Evolutionary conservation across 2,329 filamentous ascomycete genomes (phyloP).

Genomic region (Paecilomyces variotii): DNA sequence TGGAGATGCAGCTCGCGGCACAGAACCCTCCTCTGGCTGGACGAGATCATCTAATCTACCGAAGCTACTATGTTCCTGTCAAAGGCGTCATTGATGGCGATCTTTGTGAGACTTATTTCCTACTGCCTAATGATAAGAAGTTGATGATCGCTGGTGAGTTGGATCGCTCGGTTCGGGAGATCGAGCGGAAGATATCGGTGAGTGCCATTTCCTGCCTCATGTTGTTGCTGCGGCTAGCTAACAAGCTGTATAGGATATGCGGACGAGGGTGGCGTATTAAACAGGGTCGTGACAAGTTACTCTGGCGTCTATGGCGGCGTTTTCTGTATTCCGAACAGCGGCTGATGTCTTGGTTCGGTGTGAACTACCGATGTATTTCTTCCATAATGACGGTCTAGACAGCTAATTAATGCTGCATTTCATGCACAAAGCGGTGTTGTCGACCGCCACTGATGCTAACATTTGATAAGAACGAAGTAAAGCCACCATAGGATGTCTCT

Average conservation of each 20-base stretch:
- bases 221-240: slow-evolving; percentile 7
- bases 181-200: slow-evolving; percentile 88
- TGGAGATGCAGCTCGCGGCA: slow-evolving; percentile 78
- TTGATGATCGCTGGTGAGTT: slow-evolving; percentile 89
- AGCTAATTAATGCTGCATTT: not conserved
- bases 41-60: slow-evolving; percentile 89
- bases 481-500: slow-evolving; percentile 29
- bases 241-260: slow-evolving; percentile 41
- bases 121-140: slow-evolving; percentile 81
- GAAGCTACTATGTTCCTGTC: slow-evolving; percentile 90
- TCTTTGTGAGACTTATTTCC: slow-evolving; percentile 82
- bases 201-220: slow-evolving; percentile 14
- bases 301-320: slow-evolving; percentile 8
- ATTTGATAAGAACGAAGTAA: not conserved
- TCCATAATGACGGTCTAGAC: not conserved
- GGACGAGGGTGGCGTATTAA: slow-evolving; percentile 50
- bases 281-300: slow-evolving; percentile 4
- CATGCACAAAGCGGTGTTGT: not conserved
- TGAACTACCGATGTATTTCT: not conserved
- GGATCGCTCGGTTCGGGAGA: slow-evolving; percentile 82
- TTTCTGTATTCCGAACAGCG: not conserved
- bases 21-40: slow-evolving; percentile 85
- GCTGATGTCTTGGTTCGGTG: not conserved
- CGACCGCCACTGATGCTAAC: not conserved
- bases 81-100: slow-evolving; percentile 97